Evolutionary conservation across 202 grass and related monocot genomes (phyloP).

Genomic region (Tripidium arundinaceum): DNA sequence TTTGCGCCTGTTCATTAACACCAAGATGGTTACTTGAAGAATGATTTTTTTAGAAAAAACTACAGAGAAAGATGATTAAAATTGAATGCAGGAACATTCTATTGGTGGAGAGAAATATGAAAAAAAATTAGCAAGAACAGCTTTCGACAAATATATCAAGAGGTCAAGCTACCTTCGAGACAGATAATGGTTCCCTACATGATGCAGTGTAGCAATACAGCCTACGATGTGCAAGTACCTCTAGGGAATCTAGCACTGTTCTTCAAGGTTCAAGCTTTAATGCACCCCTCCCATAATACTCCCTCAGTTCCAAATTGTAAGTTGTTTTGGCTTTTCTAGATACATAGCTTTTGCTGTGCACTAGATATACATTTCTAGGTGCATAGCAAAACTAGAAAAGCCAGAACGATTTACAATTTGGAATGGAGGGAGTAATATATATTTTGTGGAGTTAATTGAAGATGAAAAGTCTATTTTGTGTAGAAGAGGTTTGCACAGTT

Average conservation of each 20-base stretch:
- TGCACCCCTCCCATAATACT: background rate
- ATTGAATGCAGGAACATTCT: slow-evolving; percentile 9
- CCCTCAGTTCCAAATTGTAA: background rate
- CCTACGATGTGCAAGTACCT: background rate
- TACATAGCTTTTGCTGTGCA: no score
- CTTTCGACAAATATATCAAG: background rate
- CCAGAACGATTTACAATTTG: background rate
- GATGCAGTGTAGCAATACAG: background rate
- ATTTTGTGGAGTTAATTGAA: background rate
- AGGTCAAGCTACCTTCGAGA: slow-evolving; percentile 3
- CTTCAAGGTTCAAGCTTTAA: background rate
- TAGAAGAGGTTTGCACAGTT: slow-evolving; percentile 1
- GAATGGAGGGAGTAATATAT: background rate
- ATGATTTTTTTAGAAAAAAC: slow-evolving; percentile 5
- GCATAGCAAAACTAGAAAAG: background rate
- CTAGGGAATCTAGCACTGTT: background rate
- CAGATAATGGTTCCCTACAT: background rate
- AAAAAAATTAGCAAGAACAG: background rate
- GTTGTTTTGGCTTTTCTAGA: background rate
- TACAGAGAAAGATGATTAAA: background rate
- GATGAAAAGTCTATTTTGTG: background rate
- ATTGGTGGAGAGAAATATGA: background rate
- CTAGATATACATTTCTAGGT: background rate
- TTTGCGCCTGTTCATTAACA: slow-evolving; percentile 46
- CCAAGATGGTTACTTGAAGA: slow-evolving; percentile 29